Base-by-base conservation (phyloP, 179 eudicot species). In the Sideroxylon spinosum region DNA sequence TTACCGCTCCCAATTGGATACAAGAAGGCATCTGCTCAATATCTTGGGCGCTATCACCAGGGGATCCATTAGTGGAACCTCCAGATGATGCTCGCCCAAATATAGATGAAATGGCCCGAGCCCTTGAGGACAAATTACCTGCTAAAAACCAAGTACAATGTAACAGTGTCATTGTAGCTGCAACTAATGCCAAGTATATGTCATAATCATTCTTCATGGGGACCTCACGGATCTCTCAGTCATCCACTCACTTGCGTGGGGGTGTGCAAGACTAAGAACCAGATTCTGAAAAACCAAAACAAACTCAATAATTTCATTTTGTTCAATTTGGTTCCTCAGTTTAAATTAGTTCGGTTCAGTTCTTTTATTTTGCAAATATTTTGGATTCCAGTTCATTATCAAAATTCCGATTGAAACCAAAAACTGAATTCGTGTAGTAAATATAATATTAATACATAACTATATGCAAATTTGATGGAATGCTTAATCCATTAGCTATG, bases 1-100 rank as follows among this genome's bases (percentile, higher is more conserved):
- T 71, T 53, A 77, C 79, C 79, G 68, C 79, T 55, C 74, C 68
- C 74, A 77, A 56, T 52, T 77, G 79, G 7, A 77, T 77, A 25
- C 16, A 3, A 77, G 74, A 77, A 55, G 59, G 64, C 46, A 32
- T 53, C 13, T 32, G 74, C 20, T 67, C 79, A 49, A 20, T 23
- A 25, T 37, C 55, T 4, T 19, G 53, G 32, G 32, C 32, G 28
- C 55, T 60, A 55, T 55, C 79, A 67, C 20, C 32, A 19, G 20
- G 25, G 13, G 74, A 52, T 28, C 17, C 68, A 46, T 52, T 55
- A 32, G 64, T 64, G 32, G 66, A 53, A 46, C 57, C 19, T 56
- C 5, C 68, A 55, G 74, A 29, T 3, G 62, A 26, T 68, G 74
- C 44, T 3, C 79, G 55, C 63, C 79, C 74, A 68, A 77, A 77